phyloP scores from a whole-genome alignment of 352 stramenopile species.

The Phytophthora idaei region DNA sequence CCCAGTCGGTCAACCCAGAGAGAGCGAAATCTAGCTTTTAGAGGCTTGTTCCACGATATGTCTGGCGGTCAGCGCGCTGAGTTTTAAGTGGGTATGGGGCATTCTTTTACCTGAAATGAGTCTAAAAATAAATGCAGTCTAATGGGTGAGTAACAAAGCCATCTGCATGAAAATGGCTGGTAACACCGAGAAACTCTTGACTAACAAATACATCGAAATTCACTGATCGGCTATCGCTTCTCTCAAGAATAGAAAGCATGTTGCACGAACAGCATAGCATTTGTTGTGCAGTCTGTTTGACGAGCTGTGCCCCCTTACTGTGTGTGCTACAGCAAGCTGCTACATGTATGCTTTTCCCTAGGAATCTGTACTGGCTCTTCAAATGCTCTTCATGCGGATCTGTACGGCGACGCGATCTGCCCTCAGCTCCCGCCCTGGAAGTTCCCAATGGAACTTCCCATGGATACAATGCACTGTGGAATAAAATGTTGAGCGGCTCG shows the following conservation, averaged over 20 bases:
- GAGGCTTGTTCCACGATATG: too few species aligned
- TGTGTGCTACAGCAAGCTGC: not conserved
- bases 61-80: too few species aligned
- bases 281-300: constrained; percentile 10
- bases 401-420: constrained; percentile 7
- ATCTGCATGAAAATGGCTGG: too few species aligned
- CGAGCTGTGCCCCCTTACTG: constrained; percentile 3
- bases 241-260: too few species aligned
- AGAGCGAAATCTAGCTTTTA: too few species aligned
- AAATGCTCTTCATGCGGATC: constrained; percentile 13
- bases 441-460: not conserved
- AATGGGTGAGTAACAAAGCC: too few species aligned
- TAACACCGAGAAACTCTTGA: too few species aligned
- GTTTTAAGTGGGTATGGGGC: too few species aligned
- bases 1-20: too few species aligned
- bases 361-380: constrained; percentile 22
- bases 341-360: constrained; percentile 11
- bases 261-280: constrained; percentile 22
- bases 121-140: too few species aligned
- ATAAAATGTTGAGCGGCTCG: constrained; percentile 11
- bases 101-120: too few species aligned
- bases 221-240: not conserved
- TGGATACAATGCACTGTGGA: not conserved
- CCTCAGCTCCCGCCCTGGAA: not conserved
- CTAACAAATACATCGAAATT: constrained; percentile 10